Percentiles rank a stretch among this genome's conserved stretches.
Conservation (phyloP, 208 protist species). For the Phytomonas francai region DNA sequence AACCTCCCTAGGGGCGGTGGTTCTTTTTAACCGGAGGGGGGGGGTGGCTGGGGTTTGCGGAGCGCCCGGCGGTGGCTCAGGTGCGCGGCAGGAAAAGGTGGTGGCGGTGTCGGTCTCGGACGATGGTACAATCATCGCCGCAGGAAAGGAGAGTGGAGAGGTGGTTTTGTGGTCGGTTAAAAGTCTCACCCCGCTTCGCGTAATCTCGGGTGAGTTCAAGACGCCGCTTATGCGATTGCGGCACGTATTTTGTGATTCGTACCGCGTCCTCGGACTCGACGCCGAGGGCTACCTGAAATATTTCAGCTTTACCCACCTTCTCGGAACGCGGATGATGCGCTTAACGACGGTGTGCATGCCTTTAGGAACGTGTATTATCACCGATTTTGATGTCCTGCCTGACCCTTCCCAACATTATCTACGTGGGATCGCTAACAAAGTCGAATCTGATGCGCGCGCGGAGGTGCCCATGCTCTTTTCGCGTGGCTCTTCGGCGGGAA, state of each 20-base stretch:
- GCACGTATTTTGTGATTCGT: conserved; percentile 31
- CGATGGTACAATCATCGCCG: conserved; percentile 22
- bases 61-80: not conserved
- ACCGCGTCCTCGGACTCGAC: conserved; percentile 30
- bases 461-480: conserved; percentile 3
- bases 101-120: not conserved
- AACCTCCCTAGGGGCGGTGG: conserved; percentile 46
- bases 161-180: conserved; percentile 42
- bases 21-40: conserved; percentile 40
- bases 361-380: conserved; percentile 16
- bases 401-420: conserved; percentile 20
- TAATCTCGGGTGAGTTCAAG: conserved; percentile 40
- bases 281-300: conserved; percentile 30
- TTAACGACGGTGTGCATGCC: conserved; percentile 21
- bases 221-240: conserved; percentile 25
- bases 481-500: conserved; percentile 17
- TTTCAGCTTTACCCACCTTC: conserved; percentile 39
- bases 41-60: conserved; percentile 14
- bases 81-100: not conserved
- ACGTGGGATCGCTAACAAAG: conserved; percentile 12
- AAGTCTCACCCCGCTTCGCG: conserved; percentile 29
- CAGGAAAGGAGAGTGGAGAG: conserved; percentile 37
- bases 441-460: not conserved
- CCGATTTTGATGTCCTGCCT: conserved; percentile 30
- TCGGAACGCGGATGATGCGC: conserved; percentile 38